A percentile compares a stretch with the other conserved stretches of the same genome.
Conservation (phyloP, 208 protist genomes). For the Crithidia bombi region DNA sequence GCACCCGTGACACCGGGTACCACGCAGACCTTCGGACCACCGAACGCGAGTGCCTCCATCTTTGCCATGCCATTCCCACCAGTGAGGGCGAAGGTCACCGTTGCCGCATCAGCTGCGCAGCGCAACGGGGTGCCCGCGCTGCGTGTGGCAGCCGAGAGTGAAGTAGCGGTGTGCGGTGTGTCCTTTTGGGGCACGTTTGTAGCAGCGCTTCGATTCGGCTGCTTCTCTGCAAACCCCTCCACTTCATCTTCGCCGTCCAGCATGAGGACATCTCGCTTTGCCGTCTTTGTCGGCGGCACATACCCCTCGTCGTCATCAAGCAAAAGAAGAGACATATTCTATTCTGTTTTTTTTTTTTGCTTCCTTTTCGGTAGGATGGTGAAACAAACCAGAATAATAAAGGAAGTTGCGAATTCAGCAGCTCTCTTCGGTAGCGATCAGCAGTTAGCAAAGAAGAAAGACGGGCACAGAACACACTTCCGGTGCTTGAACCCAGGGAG, state of each 20-base stretch:
- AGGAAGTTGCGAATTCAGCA: neutral
- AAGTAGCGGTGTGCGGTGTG: neutral
- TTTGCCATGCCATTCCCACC: conserved; percentile 78
- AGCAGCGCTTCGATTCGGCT: neutral
- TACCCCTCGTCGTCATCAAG: conserved; percentile 66
- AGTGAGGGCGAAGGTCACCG: conserved; percentile 6
- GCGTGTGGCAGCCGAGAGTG: conserved; percentile 1
- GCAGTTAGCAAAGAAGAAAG: neutral
- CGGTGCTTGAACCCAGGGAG: no score
- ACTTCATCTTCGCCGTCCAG: conserved; percentile 1
- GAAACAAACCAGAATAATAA: neutral
- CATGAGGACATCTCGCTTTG: conserved; percentile 6
- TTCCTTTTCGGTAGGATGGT: neutral
- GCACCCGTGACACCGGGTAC: neutral
- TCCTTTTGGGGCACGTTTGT: neutral
- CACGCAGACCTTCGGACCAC: conserved; percentile 32
- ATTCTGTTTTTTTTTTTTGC: conserved; percentile 11
- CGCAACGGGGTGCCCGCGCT: neutral
- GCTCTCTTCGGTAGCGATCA: no score
- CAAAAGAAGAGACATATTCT: conserved; percentile 61
- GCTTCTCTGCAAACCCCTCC: neutral
- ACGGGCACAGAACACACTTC: neutral
- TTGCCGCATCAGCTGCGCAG: neutral
- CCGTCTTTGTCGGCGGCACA: conserved; percentile 1
- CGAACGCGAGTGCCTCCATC: conserved; percentile 67